Evolutionary conservation across 2,329 filamentous ascomycete species (phyloP), one percentile per base, ranked within the genome.

Genomic region (Chrysosporium queenslandicum): DNA sequence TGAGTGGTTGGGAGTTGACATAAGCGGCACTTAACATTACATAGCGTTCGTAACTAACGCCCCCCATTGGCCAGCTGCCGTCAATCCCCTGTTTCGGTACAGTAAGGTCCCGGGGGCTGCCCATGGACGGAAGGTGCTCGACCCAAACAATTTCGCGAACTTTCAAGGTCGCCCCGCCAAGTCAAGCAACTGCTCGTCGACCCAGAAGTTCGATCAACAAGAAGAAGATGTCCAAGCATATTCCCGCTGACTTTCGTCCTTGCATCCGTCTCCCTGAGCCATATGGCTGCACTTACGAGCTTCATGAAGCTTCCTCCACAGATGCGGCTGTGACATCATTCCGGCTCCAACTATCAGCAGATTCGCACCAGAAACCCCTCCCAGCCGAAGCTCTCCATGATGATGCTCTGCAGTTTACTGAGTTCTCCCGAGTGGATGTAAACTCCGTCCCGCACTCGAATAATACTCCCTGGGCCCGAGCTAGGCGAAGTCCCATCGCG

Each of bases 391-490:
- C 58, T 20, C 58, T 68, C 27, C 64, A 67, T 51, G 55, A 62
- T 41, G 56, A 61, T 7, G 56, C 58, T 3, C 56, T 68, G 8
- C 58, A 56, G 6, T 68, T 66, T 56, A 64, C 60, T 27, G 62
- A 66, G 21, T 54, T 68, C 11, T 45, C 56, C 1, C 53, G 53
- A 4, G 58, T 59, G 20, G 54, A 61, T 21, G 51, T 57, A 18
- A 52, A 58, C 7, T 56, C 56, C 11, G 58, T 61, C 1, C 57
- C 59, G 1, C 50, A 59, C 0, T 60, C 58, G 34, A 65, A 72
- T 50, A 72, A 72, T 55, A 68, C 65, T 12, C 55, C 65, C 4
- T 72, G 68, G 68, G 70, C 66, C 2, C 63, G 66, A 6, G 62
- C 59, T 18, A 61, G 60, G 25, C 54, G 65, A 50, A 65, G 59